A percentile compares a stretch with the other conserved stretches of the same genome.
Conservation (phyloP, 2,329 filamentous ascomycete species). For the Paecilomyces fulvus region DNA sequence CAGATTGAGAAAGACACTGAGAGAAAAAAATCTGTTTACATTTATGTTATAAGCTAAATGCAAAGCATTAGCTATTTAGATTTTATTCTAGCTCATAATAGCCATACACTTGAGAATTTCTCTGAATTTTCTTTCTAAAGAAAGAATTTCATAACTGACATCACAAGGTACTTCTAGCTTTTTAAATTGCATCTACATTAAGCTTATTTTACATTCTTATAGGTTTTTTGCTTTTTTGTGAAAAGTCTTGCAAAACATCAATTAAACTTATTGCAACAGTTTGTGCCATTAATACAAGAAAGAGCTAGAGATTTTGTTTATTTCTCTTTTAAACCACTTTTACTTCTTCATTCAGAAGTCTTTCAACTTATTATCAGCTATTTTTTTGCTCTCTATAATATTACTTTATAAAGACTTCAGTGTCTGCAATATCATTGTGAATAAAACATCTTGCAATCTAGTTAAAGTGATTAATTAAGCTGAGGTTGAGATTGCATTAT, state of each 20-base stretch:
- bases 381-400: slow-evolving; percentile 33
- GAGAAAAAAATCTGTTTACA: slow-evolving; percentile 24
- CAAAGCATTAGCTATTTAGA: slow-evolving; percentile 27
- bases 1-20: slow-evolving; percentile 17
- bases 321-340: slow-evolving; percentile 27
- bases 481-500: slow-evolving; percentile 32
- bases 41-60: slow-evolving; percentile 28
- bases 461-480: slow-evolving; percentile 37
- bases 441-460: slow-evolving; percentile 31
- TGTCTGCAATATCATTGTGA: slow-evolving; percentile 33
- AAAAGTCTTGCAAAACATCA: slow-evolving; percentile 25
- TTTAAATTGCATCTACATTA: no score
- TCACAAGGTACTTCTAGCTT: slow-evolving; percentile 24
- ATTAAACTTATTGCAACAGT: slow-evolving; percentile 14
- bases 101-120: slow-evolving; percentile 24
- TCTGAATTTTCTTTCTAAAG: slow-evolving; percentile 23
- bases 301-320: slow-evolving; percentile 25
- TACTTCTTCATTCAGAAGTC: slow-evolving; percentile 20
- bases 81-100: slow-evolving; percentile 27
- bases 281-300: slow-evolving; percentile 18
- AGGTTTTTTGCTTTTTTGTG: slow-evolving; percentile 36
- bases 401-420: slow-evolving; percentile 34
- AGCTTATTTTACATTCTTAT: slow-evolving; percentile 8
- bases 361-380: slow-evolving; percentile 22
- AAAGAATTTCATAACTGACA: slow-evolving; percentile 27